Conservation (phyloP, 768 basidiomycete genomes). For the Boletus speciosus region DNA sequence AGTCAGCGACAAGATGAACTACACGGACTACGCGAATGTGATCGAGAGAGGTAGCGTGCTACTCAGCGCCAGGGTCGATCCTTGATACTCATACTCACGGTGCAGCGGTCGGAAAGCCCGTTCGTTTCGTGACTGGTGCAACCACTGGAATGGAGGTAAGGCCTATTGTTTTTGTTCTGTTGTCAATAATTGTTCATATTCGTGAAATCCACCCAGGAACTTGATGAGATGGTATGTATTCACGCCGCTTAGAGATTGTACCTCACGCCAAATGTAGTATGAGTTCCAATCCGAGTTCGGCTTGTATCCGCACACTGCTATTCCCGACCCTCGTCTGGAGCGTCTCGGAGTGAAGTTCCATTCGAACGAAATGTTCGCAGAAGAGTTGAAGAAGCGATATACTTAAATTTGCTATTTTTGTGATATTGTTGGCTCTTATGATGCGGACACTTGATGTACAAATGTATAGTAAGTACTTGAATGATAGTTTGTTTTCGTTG, state of each 20-base stretch:
- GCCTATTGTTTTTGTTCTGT: not conserved
- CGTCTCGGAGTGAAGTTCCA: constrained; percentile 27
- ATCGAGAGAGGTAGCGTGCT: constrained; percentile 16
- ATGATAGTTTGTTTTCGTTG: not conserved
- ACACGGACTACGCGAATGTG: constrained; percentile 9
- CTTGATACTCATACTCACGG: not conserved
- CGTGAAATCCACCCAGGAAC: constrained; percentile 5
- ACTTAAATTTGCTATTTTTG: not conserved
- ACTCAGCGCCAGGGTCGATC: not conserved
- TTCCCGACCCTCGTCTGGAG: constrained; percentile 27
- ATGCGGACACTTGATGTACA: not conserved
- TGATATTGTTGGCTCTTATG: not conserved
- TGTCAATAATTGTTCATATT: not conserved
- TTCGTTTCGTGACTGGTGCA: constrained; percentile 20
- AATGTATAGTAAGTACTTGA: not conserved
- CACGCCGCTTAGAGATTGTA: not conserved
- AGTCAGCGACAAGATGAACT: constrained; percentile 21
- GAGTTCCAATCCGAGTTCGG: constrained; percentile 26
- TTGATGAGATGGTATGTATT: constrained; percentile 26
- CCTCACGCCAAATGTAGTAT: constrained; percentile 13
- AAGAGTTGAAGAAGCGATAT: constrained; percentile 21
- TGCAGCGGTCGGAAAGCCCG: constrained; percentile 26
- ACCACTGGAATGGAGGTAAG: constrained; percentile 19
- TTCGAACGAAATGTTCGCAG: constrained; percentile 14
- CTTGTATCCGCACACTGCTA: constrained; percentile 12